A percentile compares a stretch with the other conserved stretches of the same genome.
Evolutionary conservation across 106 monocot species (phyloP).

Genomic region (Ottelia alismoides): DNA sequence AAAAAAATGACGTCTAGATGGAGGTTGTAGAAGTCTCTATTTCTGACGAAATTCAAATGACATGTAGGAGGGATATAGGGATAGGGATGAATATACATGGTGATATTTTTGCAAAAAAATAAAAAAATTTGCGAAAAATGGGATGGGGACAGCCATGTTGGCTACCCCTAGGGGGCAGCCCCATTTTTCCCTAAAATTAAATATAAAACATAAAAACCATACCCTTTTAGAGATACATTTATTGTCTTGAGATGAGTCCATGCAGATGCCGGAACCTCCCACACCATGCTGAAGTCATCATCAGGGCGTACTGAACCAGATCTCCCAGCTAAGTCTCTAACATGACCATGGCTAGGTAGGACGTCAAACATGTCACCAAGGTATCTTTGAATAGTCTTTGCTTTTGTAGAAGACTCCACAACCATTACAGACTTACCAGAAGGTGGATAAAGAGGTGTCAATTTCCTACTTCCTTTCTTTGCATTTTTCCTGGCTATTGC

Average conservation of each 20-base stretch:
- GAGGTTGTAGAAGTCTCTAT: too few species aligned
- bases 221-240: slow-evolving; percentile 71
- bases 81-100: too few species aligned
- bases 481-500: slow-evolving; percentile 3
- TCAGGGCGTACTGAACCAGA: slow-evolving; percentile 90
- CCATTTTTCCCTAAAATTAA: too few species aligned
- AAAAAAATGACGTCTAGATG: too few species aligned
- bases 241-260: slow-evolving; percentile 97
- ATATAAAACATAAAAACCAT: slow-evolving; percentile 6
- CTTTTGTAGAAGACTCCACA: slow-evolving; percentile 90
- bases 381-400: slow-evolving; percentile 82
- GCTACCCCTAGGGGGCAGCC: too few species aligned
- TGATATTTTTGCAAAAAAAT: too few species aligned
- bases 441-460: slow-evolving; percentile 74
- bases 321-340: slow-evolving; percentile 88
- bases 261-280: slow-evolving; percentile 88
- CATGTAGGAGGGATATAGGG: too few species aligned
- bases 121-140: too few species aligned
- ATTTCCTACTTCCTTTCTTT: slow-evolving; percentile 9
- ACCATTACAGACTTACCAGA: slow-evolving; percentile 78
- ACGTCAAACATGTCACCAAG: slow-evolving; percentile 85
- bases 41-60: too few species aligned
- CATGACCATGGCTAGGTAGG: slow-evolving; percentile 89
- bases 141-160: too few species aligned
- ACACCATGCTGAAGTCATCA: slow-evolving; percentile 97